Evolutionary conservation across 1,284 basidiomycete genomes (phyloP).

Genomic region (Ceratobasidium sp.): DNA sequence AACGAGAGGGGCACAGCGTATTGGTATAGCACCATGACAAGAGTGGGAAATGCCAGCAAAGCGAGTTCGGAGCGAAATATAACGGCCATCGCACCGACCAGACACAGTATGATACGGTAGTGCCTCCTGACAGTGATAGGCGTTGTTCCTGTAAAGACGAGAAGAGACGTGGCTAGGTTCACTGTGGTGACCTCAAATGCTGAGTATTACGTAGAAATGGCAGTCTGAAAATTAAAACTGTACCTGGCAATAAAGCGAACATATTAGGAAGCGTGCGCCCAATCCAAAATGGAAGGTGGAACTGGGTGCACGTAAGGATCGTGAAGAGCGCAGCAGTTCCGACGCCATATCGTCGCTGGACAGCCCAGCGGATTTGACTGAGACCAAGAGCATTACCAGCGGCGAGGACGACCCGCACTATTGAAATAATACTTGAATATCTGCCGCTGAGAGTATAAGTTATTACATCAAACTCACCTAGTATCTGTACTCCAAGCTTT

Average conservation of each 20-base stretch:
- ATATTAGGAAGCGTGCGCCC: constrained; percentile 95
- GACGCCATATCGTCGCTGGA: constrained; percentile 74
- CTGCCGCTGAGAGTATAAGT: not conserved
- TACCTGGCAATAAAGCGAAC: constrained; percentile 86
- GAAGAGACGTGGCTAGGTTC: constrained; percentile 71
- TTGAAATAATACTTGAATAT: not conserved
- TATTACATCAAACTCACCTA: constrained; percentile 62
- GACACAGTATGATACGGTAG: constrained; percentile 54
- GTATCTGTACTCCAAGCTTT: constrained; percentile 74
- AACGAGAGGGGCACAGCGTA: constrained; percentile 2
- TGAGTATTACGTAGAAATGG: not conserved
- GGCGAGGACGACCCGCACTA: constrained; percentile 84
- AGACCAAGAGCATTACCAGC: constrained; percentile 76
- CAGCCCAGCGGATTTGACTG: constrained; percentile 72
- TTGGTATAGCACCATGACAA: constrained; percentile 70
- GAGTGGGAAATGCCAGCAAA: constrained; percentile 68
- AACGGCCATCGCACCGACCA: constrained; percentile 76
- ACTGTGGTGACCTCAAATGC: constrained; percentile 62
- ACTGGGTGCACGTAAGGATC: constrained; percentile 82
- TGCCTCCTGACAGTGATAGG: constrained; percentile 44
- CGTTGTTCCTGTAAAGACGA: constrained; percentile 61
- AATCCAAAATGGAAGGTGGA: constrained; percentile 94
- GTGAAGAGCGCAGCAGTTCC: constrained; percentile 72
- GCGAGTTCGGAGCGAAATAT: constrained; percentile 87
- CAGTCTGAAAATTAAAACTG: constrained; percentile 50